Percentiles rank a stretch among this genome's conserved stretches.
Evolutionary conservation across 768 basidiomycete species (phyloP).

Genomic region (Cystobasidiopsis lactophilus): DNA sequence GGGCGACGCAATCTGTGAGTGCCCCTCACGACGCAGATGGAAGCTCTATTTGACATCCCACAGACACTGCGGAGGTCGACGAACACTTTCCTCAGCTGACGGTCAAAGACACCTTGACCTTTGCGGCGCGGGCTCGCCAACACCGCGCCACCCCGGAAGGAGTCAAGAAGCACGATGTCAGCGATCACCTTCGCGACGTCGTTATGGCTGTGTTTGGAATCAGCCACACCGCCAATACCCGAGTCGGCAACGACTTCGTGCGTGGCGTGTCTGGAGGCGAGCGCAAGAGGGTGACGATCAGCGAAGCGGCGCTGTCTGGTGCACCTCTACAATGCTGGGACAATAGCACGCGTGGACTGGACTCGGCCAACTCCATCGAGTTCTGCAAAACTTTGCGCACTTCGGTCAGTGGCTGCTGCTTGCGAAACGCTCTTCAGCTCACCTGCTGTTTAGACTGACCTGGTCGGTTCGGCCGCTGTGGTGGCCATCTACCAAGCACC

Average conservation of each 20-base stretch:
- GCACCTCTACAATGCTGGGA: constrained; percentile 25
- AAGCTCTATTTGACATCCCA: constrained; percentile 3
- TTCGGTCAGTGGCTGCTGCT: no score
- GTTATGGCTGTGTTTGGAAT: constrained; percentile 37
- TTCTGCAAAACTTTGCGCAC: constrained; percentile 30
- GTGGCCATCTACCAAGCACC: constrained; percentile 10
- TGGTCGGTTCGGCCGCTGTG: constrained; percentile 24
- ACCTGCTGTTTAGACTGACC: no score
- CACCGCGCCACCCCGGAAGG: constrained; percentile 24
- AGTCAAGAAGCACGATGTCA: constrained; percentile 20
- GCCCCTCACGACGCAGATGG: background rate
- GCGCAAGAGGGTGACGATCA: constrained; percentile 30
- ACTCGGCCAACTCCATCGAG: constrained; percentile 28
- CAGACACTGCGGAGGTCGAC: constrained; percentile 45
- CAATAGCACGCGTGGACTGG: constrained; percentile 56
- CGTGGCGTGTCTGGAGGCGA: constrained; percentile 31
- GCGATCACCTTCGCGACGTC: constrained; percentile 27
- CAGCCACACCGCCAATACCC: constrained; percentile 27
- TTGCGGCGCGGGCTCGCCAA: constrained; percentile 31
- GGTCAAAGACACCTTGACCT: constrained; percentile 46
- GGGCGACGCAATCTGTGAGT: constrained; percentile 6
- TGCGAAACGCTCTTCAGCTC: no score
- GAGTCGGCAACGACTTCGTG: constrained; percentile 28
- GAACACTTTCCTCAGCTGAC: constrained; percentile 62
- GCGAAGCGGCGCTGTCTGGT: constrained; percentile 26